Conservation (phyloP, 495 filamentous ascomycete genomes). For the Penicillium odoratum region DNA sequence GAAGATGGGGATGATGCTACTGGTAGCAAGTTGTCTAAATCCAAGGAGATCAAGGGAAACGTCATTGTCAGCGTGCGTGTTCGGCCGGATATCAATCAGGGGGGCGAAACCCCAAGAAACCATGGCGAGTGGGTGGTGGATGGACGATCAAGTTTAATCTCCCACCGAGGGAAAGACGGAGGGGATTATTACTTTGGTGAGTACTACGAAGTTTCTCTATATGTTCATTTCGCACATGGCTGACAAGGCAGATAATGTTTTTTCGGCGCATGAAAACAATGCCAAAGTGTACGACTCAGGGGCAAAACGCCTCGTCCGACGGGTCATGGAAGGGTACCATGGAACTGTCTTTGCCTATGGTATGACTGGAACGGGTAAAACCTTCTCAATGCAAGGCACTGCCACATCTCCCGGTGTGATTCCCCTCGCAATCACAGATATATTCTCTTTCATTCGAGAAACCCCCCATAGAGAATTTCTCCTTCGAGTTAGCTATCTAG, state of each 20-base stretch:
- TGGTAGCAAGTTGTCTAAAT: conserved; percentile 35
- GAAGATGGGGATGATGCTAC: conserved; percentile 56
- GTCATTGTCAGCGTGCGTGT: conserved; percentile 95
- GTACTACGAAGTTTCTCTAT: background rate
- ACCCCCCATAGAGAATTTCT: conserved; percentile 93
- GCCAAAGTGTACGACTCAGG: conserved; percentile 88
- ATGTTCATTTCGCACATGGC: background rate
- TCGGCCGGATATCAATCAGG: conserved; percentile 68
- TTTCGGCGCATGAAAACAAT: conserved; percentile 88
- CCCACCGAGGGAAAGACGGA: conserved; percentile 83
- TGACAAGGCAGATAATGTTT: conserved; percentile 78
- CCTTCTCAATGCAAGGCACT: conserved; percentile 98
- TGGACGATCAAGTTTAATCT: conserved; percentile 74
- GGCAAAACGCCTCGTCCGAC: conserved; percentile 89
- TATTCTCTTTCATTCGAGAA: conserved; percentile 97
- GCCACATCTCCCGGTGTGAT: conserved; percentile 97
- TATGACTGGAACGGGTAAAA: conserved; percentile 99
- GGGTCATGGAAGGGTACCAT: conserved; percentile 99
- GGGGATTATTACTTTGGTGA: conserved; percentile 92
- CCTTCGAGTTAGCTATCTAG: conserved; percentile 93
- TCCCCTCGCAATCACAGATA: conserved; percentile 94
- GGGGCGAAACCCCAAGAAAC: conserved; percentile 53
- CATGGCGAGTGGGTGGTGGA: conserved; percentile 94
- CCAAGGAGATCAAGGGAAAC: conserved; percentile 81
- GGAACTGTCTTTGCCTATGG: conserved; percentile 98